Evolutionary conservation across 2,329 filamentous ascomycete species (phyloP).

Genomic region (Fusarium lyarnte): DNA sequence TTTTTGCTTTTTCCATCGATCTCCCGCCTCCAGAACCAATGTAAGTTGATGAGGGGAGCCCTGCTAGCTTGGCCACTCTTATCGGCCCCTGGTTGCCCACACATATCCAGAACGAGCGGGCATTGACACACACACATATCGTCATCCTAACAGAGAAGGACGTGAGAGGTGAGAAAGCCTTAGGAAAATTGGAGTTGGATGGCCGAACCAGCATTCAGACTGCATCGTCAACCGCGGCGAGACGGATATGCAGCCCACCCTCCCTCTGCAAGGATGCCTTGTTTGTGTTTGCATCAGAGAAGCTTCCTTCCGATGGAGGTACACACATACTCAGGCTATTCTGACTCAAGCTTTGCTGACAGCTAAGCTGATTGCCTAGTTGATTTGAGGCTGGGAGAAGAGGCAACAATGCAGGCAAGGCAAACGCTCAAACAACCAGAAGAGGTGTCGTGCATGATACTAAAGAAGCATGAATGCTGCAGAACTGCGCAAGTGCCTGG

Average conservation of each 20-base stretch:
- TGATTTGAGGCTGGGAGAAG: conserved; percentile 16
- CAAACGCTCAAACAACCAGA: background rate
- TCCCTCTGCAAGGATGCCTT: conserved; percentile 21
- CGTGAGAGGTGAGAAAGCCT: conserved; percentile 6
- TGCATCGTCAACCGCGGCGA: conserved; percentile 32
- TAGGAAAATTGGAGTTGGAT: background rate
- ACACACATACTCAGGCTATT: background rate
- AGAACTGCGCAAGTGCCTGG: background rate
- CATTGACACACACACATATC: background rate
- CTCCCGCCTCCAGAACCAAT: conserved; percentile 36
- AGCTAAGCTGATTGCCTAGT: background rate
- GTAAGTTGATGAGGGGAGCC: conserved; percentile 27
- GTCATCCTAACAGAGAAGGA: conserved; percentile 4
- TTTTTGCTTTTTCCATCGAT: conserved; percentile 38
- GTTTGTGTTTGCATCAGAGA: conserved; percentile 24
- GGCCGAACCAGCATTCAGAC: conserved; percentile 16
- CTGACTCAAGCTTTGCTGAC: background rate
- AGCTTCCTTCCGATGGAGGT: conserved; percentile 8
- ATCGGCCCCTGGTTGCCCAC: conserved; percentile 19
- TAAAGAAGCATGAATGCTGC: conserved; percentile 5
- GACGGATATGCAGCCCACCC: conserved; percentile 28
- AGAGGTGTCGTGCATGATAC: conserved; percentile 12
- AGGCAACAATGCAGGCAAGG: conserved; percentile 8
- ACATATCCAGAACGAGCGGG: conserved; percentile 8
- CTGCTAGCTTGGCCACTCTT: conserved; percentile 13